Base-by-base conservation (phyloP, 495 filamentous ascomycete genomes). In the Penicillium angulare region DNA sequence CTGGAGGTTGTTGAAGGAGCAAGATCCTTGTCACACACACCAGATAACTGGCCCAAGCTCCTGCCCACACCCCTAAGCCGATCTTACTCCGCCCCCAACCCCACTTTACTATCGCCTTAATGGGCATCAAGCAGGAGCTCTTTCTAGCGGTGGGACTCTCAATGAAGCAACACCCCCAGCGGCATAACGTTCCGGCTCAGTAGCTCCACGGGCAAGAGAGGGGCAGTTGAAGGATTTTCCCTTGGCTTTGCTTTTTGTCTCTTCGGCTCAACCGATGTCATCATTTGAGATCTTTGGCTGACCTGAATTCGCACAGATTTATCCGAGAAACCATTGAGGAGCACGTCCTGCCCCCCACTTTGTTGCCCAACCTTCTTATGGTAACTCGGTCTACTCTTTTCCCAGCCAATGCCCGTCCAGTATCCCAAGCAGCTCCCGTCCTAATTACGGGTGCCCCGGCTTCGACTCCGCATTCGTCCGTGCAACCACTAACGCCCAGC, bases 361-460 rank as follows among this genome's bases (percentile, higher is more conserved):
- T 84, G 58, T 76, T 93, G 45, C 88, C 90, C 67, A 78, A 81
- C 55, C 74, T 91, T 49, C 84, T 97, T 52, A 81, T 83, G 61
- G 79, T 77, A 48, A 76, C 83, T 58, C 84, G 92, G 65, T 80
- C 78, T 42, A 77, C 85, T 46, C 69, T 96, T 35, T 95, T 95
- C 65, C 90, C 92, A 22, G 81, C 85, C 71, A 92, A 93, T 69
- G 68, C 80, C 16, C 72, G 79, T 45, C 72, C 75, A 17, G 39
- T 34, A 43, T 43, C 64, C 29, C 44, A 45, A 41, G 54, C 56
- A 52, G 47, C 52, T 56, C 40, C 47, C 40, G 57, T 55, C n/a
- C 57, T 50, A 60, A 51, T 41, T 55, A 54, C 35, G 54, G 53
- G 31, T 51, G 44, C 49, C 38, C 53, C 52, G 49, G 49, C 49